Evolutionary conservation across 306 rosid genomes (phyloP).

Genomic region (Glycine tomentella): DNA sequence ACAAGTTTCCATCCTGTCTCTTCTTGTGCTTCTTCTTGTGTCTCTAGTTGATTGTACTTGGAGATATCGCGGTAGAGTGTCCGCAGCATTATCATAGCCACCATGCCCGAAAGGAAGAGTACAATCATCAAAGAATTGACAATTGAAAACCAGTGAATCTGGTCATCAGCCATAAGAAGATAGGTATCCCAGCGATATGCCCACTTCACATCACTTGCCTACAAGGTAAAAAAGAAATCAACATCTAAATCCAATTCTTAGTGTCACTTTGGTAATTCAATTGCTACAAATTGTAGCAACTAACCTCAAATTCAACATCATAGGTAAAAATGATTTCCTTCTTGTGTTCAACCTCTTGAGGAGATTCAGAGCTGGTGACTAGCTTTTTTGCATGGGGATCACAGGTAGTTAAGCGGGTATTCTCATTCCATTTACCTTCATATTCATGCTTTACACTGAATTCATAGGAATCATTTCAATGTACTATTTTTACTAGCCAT

Average conservation of each 20-base stretch:
- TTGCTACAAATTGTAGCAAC: background rate
- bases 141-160: conserved; percentile 48
- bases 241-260: background rate
- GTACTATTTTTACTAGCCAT: background rate
- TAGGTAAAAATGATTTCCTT: conserved; percentile 39
- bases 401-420: conserved; percentile 41
- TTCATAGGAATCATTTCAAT: conserved; percentile 28
- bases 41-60: conserved; percentile 36
- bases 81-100: conserved; percentile 46
- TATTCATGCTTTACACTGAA: conserved; percentile 44
- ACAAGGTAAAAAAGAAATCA: conserved; percentile 3
- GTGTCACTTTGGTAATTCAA: background rate
- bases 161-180: conserved; percentile 34
- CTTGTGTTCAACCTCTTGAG: conserved; percentile 41
- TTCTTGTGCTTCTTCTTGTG: conserved; percentile 44
- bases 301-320: conserved; percentile 47
- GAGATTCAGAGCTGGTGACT: conserved; percentile 33
- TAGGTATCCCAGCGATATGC: conserved; percentile 41
- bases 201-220: conserved; percentile 48
- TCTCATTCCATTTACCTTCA: conserved; percentile 39
- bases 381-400: conserved; percentile 11
- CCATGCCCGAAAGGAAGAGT: conserved; percentile 44
- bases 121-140: conserved; percentile 38
- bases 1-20: conserved; percentile 48
- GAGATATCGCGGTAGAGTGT: conserved; percentile 47